phyloP scores from a whole-genome alignment of 768 basidiomycete genomes.

The Tylopilus balloui region DNA sequence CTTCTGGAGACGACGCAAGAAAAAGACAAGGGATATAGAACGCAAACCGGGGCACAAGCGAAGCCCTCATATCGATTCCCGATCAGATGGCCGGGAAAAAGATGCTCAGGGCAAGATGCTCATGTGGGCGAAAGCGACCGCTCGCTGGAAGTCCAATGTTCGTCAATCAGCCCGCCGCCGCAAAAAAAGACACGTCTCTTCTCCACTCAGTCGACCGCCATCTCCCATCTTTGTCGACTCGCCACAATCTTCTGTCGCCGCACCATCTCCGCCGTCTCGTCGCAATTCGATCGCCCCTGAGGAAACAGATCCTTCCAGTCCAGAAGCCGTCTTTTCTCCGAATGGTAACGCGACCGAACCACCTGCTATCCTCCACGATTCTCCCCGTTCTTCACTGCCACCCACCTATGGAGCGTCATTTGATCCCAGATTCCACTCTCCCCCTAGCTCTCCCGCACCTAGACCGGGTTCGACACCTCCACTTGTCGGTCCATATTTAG shows the following conservation, averaged over 20 bases:
- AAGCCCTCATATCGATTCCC: conserved; percentile 22
- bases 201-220: conserved; percentile 8
- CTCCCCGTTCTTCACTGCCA: conserved; percentile 30
- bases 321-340: not conserved
- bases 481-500: conserved; percentile 5
- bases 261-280: conserved; percentile 20
- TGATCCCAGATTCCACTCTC: conserved; percentile 9
- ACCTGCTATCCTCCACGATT: not conserved
- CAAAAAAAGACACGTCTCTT: conserved; percentile 24
- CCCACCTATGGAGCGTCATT: conserved; percentile 44
- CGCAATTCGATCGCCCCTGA: conserved; percentile 26
- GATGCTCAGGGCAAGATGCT: conserved; percentile 50
- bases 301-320: conserved; percentile 4
- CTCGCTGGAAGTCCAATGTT: conserved; percentile 64
- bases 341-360: not conserved
- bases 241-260: conserved; percentile 3
- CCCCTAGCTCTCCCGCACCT: conserved; percentile 3
- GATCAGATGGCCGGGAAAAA: conserved; percentile 37
- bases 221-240: conserved; percentile 19
- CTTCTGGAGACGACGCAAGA: conserved; percentile 48
- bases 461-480: conserved; percentile 10
- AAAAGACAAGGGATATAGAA: conserved; percentile 48
- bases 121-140: conserved; percentile 60
- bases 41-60: conserved; percentile 35
- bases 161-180: conserved; percentile 59